These are phyloP conservation scores for Arachis hypogaea DNA, from an alignment of 306 rosid species.

Conservation along the genomic window DNA sequence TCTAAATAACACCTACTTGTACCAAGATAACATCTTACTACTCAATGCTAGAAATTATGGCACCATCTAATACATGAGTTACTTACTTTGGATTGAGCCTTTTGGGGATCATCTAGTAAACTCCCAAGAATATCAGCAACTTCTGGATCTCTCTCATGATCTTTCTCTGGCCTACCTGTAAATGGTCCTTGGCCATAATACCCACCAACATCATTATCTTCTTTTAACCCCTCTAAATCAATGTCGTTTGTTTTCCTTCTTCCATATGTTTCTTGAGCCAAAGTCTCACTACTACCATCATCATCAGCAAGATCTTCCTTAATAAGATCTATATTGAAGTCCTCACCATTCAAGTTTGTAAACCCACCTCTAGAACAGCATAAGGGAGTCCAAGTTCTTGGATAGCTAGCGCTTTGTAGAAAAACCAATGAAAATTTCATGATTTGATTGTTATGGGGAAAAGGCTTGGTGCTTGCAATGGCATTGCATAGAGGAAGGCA, in stretches of 20 bases:
- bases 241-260: slow-evolving; percentile 52
- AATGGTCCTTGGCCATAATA: slow-evolving; percentile 49
- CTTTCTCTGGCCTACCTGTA: slow-evolving; percentile 56
- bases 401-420: slow-evolving; percentile 7
- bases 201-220: slow-evolving; percentile 31
- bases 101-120: slow-evolving; percentile 73
- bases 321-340: slow-evolving; percentile 36
- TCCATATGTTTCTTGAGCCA: slow-evolving; percentile 34
- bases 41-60: neutral
- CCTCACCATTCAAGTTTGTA: slow-evolving; percentile 39
- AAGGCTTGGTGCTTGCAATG: slow-evolving; percentile 31
- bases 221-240: slow-evolving; percentile 37
- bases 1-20: neutral
- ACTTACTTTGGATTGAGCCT: slow-evolving; percentile 76
- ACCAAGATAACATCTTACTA: slow-evolving; percentile 5
- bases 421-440: slow-evolving; percentile 35
- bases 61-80: neutral
- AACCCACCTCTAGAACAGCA: slow-evolving; percentile 36
- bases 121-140: slow-evolving; percentile 75
- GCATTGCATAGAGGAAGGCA: slow-evolving; percentile 41
- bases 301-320: slow-evolving; percentile 41
- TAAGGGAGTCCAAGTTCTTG: slow-evolving; percentile 18
- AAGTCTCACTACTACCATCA: slow-evolving; percentile 41
- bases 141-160: slow-evolving; percentile 82
- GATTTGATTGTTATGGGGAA: slow-evolving; percentile 33